Percentiles rank a stretch among this genome's conserved stretches.
phyloP scores from a whole-genome alignment of 106 monocot genomes.

The Phalaenopsis equestris region DNA sequence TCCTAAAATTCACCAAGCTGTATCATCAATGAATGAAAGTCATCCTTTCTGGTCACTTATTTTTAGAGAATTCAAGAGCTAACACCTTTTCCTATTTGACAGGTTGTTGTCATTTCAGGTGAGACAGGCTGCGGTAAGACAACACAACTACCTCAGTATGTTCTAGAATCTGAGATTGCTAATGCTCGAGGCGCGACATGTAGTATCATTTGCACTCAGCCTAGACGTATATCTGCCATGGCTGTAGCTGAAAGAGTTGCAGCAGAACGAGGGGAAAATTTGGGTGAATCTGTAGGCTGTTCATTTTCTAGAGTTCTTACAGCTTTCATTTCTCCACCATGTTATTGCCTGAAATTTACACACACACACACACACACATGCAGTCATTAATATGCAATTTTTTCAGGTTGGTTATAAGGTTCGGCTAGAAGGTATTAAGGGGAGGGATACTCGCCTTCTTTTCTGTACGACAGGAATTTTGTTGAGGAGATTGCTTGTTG shows the following conservation, averaged over 20 bases:
- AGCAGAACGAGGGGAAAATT: slow-evolving; percentile 88
- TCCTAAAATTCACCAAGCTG: not conserved
- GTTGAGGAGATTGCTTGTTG: slow-evolving; percentile 76
- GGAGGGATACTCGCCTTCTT: slow-evolving; percentile 79
- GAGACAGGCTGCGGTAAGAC: slow-evolving; percentile 99
- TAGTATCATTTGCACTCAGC: slow-evolving; percentile 95
- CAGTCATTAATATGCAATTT: not conserved
- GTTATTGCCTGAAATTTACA: not conserved
- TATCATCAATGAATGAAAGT: not conserved
- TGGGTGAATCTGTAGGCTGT: slow-evolving; percentile 86
- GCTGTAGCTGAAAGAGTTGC: slow-evolving; percentile 98
- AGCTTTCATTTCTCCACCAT: not conserved
- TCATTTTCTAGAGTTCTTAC: not conserved
- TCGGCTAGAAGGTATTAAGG: slow-evolving; percentile 90
- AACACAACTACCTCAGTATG: slow-evolving; percentile 94
- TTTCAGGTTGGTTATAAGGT: slow-evolving; percentile 97
- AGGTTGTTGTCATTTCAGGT: slow-evolving; percentile 96
- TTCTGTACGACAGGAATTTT: slow-evolving; percentile 99
- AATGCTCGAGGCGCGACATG: slow-evolving; percentile 81
- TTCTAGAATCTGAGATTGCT: slow-evolving; percentile 94
- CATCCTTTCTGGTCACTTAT: not conserved
- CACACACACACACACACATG: not conserved
- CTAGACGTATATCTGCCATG: slow-evolving; percentile 96
- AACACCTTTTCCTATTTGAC: slow-evolving; percentile 12
- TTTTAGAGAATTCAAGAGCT: not conserved